Evolutionary conservation across 768 basidiomycete genomes (phyloP).

Genomic region (Dentipellis fragilis): DNA sequence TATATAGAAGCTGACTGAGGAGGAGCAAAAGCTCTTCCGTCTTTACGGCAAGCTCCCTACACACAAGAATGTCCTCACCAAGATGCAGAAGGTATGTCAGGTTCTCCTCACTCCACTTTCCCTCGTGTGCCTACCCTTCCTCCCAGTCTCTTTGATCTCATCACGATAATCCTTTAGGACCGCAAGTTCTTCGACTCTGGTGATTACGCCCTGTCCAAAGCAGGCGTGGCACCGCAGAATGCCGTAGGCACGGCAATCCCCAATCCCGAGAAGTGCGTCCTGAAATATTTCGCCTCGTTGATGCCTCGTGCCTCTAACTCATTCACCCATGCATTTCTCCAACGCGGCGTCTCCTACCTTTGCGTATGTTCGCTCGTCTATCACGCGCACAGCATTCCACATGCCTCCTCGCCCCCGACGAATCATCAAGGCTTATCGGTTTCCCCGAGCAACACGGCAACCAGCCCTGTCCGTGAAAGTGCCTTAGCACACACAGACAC

Average conservation of each 20-base stretch:
- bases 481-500: slow-evolving; percentile 5
- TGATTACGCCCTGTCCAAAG: slow-evolving; percentile 95
- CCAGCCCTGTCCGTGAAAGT: slow-evolving; percentile 14
- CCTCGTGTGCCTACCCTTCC: not conserved
- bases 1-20: slow-evolving; percentile 69
- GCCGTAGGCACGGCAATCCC: slow-evolving; percentile 94
- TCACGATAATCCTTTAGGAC: slow-evolving; percentile 51
- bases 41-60: slow-evolving; percentile 92
- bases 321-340: not conserved
- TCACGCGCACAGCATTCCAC: slow-evolving; percentile 61
- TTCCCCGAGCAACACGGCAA: slow-evolving; percentile 10
- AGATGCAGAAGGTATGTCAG: slow-evolving; percentile 83
- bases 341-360: not conserved
- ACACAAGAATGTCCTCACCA: slow-evolving; percentile 86
- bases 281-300: too few relatives aligned
- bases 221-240: slow-evolving; percentile 80
- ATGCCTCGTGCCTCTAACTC: slow-evolving; percentile 7
- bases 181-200: slow-evolving; percentile 99
- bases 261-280: slow-evolving; percentile 93
- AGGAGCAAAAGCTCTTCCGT: slow-evolving; percentile 90
- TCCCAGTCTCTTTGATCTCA: slow-evolving; percentile 7
- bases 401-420: slow-evolving; percentile 65
- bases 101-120: not conserved
- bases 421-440: slow-evolving; percentile 24
- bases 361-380: too few relatives aligned